Base-by-base conservation (phyloP, 1,284 basidiomycete genomes). In the Pisolithus thermaeus region DNA sequence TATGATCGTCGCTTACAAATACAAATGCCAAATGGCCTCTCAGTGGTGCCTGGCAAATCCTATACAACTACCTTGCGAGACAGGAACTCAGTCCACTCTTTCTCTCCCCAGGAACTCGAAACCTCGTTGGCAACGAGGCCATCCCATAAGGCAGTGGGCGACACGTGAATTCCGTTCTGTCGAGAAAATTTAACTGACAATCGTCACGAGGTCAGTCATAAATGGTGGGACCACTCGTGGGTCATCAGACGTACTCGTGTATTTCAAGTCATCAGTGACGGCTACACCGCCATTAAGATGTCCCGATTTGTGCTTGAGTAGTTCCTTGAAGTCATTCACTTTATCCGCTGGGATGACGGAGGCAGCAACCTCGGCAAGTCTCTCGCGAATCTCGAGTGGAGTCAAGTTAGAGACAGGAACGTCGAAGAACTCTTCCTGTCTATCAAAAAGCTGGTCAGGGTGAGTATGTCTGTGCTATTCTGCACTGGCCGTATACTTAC, bases 121-220 rank as follows among this genome's bases (percentile, higher is more conserved):
- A 97, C 78, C 54, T 89, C 83, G 45, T 74, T 78, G 20, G 84
- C 89, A 52, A 93, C 68, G 32, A 98, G 72, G 7, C 95, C 95
- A 63, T 94, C 87, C 81, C 87, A 91, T 3, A 93, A 71, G 0
- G 81, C 87, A 8, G 92, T 92, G 2, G 94, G 93, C 30, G 92
- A 95, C 47, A 96, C 91, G 61, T 97, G 94, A 49, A 97, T 84
- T 5, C 90, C 78, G 59, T 97, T 97, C 75, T 97, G 94, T 56
- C 94, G 78, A 6, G 90, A 84, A 65, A 89, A 86, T 71, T 96
- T 96, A 73, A 93, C 84, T 87, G 57, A 32, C 51, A 32, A 46
- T 28, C 6, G 25, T 41, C 14, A 30, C 50, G 22, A 18, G 46
- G 20, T 49, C 28, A 44, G 40, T n/a, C 23, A 52, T 36, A n/a